A percentile compares a stretch with the other conserved stretches of the same genome.
These are phyloP conservation scores for Lizonia empirigonia DNA, from an alignment of 2,329 filamentous ascomycete genomes.

Conservation along the genomic window DNA sequence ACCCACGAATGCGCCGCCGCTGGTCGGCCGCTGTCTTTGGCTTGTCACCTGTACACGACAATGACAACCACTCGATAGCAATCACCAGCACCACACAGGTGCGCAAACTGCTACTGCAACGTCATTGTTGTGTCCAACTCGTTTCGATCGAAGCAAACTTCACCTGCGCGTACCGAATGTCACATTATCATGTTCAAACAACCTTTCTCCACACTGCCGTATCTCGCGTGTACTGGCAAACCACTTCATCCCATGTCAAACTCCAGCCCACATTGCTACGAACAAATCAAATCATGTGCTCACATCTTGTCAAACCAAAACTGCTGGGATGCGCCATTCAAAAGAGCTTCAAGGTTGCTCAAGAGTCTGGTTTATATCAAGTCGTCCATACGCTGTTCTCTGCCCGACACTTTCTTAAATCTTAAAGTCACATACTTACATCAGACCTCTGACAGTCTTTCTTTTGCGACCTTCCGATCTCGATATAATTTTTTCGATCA, in stretches of 20 bases:
- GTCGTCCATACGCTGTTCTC: slow-evolving; percentile 23
- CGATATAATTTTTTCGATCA: slow-evolving; percentile 15
- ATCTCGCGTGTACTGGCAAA: slow-evolving; percentile 16
- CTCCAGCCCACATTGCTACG: slow-evolving; percentile 13
- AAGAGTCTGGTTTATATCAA: slow-evolving; percentile 18
- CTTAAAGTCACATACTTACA: slow-evolving; percentile 30
- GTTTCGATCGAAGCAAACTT: slow-evolving; percentile 16
- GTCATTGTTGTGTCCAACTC: background rate
- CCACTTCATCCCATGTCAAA: slow-evolving; percentile 13
- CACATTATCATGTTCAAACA: slow-evolving; percentile 6
- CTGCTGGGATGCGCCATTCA: slow-evolving; percentile 20
- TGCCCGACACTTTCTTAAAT: slow-evolving; percentile 1
- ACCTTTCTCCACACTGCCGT: slow-evolving; percentile 2
- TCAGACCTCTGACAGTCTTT: slow-evolving; percentile 23
- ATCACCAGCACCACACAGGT: slow-evolving; percentile 36
- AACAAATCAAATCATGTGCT: slow-evolving; percentile 24
- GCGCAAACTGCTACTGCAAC: slow-evolving; percentile 26
- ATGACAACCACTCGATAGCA: slow-evolving; percentile 32
- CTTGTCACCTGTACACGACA: slow-evolving; percentile 28
- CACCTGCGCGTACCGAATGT: slow-evolving; percentile 2
- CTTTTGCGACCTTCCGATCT: background rate
- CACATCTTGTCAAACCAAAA: slow-evolving; percentile 24
- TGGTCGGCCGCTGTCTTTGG: slow-evolving; percentile 26
- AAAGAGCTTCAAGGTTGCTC: slow-evolving; percentile 24
- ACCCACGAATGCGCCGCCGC: slow-evolving; percentile 17